A percentile compares a stretch with the other conserved stretches of the same genome.
phyloP scores from a whole-genome alignment of 148 eudicot species.

The Talinum fruticosum region DNA sequence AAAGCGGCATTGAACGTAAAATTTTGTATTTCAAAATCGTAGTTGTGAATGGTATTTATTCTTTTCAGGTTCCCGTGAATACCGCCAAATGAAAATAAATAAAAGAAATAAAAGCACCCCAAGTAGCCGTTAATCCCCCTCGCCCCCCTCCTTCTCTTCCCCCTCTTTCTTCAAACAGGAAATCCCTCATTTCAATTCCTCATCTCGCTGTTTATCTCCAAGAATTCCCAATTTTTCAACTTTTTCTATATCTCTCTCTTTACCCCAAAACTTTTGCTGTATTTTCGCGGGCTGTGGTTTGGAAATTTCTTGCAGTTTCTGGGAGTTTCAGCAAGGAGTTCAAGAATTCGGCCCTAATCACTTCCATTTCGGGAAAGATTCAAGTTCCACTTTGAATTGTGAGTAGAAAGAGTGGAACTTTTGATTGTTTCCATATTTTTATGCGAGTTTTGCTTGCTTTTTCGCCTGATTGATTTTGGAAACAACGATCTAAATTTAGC shows the following conservation, averaged over 20 bases:
- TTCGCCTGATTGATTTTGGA: neutral
- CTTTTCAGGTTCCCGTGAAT: constrained; percentile 18
- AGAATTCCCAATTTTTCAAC: neutral
- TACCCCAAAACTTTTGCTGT: neutral
- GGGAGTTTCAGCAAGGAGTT: neutral
- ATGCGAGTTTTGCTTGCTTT: constrained; percentile 6
- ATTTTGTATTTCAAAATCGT: too few species aligned
- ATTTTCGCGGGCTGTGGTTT: neutral
- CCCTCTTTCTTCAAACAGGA: neutral
- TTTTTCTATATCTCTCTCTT: neutral
- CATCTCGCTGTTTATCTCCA: neutral
- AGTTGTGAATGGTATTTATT: neutral
- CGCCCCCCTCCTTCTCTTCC: neutral
- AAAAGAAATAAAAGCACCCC: neutral
- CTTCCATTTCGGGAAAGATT: neutral
- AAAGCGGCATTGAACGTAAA: too few species aligned
- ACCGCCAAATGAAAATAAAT: constrained; percentile 23
- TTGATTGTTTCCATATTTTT: neutral
- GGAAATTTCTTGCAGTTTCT: too few species aligned
- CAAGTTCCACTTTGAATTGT: constrained; percentile 13
- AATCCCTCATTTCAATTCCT: neutral
- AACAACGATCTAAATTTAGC: constrained; percentile 9
- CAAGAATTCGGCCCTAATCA: constrained; percentile 12
- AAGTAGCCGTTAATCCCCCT: constrained; percentile 29
- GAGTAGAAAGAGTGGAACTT: neutral